phyloP scores from a whole-genome alignment of 2,329 filamentous ascomycete species.

The Xylariaceae sp. region DNA sequence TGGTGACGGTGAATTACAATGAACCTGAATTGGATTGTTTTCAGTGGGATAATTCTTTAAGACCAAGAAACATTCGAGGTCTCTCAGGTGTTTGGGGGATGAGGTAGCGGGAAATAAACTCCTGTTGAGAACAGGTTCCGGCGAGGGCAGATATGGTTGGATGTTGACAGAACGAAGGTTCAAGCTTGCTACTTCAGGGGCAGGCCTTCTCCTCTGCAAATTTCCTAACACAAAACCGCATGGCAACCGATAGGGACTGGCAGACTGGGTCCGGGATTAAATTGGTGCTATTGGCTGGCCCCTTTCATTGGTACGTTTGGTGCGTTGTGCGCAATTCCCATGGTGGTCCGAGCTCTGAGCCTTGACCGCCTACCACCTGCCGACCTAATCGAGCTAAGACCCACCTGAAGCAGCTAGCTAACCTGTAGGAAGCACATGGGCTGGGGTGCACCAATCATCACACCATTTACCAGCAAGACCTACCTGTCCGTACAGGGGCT shows the following conservation, averaged over 20 bases:
- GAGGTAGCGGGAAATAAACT: slow-evolving; percentile 2
- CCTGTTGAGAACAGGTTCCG: slow-evolving; percentile 10
- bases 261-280: too few species aligned
- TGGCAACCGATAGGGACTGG: slow-evolving; percentile 29
- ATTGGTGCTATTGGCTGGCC: slow-evolving; percentile 24
- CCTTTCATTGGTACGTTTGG: slow-evolving; percentile 16
- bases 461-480: too few species aligned
- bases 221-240: slow-evolving; percentile 35
- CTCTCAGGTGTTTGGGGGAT: slow-evolving; percentile 5
- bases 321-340: not conserved
- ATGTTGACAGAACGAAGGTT: slow-evolving; percentile 33
- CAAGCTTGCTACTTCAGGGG: slow-evolving; percentile 41
- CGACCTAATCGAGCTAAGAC: slow-evolving; percentile 11
- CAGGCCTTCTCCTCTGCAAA: slow-evolving; percentile 40
- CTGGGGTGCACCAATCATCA: not conserved
- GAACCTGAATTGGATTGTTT: slow-evolving; percentile 11
- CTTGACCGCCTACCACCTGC: slow-evolving; percentile 25
- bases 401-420: too few species aligned
- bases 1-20: slow-evolving; percentile 40
- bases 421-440: too few species aligned
- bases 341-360: slow-evolving; percentile 24
- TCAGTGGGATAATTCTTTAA: slow-evolving; percentile 9
- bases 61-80: slow-evolving; percentile 20
- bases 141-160: slow-evolving; percentile 21
- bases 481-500: not conserved